A percentile compares a stretch with the other conserved stretches of the same genome.
These are phyloP conservation scores for Pogostemon cablin DNA, from an alignment of 257 asterid species.

Conservation along the genomic window DNA sequence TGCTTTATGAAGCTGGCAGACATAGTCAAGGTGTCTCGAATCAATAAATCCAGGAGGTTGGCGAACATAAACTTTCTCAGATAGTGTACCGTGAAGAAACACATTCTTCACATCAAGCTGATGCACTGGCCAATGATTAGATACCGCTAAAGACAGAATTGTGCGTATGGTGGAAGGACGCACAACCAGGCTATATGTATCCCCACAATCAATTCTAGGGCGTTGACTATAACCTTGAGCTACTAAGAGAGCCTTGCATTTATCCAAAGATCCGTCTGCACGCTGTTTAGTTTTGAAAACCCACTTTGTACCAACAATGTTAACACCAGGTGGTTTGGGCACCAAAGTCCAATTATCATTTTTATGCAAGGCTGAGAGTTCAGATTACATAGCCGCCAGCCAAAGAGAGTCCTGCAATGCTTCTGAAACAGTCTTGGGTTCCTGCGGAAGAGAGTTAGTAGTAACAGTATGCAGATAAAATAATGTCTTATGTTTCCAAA, in stretches of 20 bases:
- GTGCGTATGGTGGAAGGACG: neutral
- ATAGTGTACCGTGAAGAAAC: neutral
- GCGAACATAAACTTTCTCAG: neutral
- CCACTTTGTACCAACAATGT: neutral
- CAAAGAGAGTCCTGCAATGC: neutral
- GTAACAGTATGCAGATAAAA: neutral
- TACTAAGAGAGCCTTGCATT: neutral
- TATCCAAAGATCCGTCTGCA: neutral
- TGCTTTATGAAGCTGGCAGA: too few species aligned
- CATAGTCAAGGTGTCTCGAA: neutral
- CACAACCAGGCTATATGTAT: neutral
- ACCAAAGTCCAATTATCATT: neutral
- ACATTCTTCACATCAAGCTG: neutral
- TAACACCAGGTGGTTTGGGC: neutral
- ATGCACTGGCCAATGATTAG: neutral
- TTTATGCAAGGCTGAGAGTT: neutral
- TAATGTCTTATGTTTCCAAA: neutral
- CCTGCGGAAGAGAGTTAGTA: slow-evolving; percentile 1
- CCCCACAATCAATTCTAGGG: neutral
- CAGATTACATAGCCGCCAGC: neutral
- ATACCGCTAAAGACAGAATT: neutral
- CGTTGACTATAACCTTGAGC: neutral
- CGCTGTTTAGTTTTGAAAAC: neutral
- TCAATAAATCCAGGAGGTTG: neutral
- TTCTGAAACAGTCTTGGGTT: neutral